Percentiles rank a stretch among this genome's conserved stretches.
Evolutionary conservation across 352 stramenopile species (phyloP).

Genomic region (Poterioochromonas sp.): DNA sequence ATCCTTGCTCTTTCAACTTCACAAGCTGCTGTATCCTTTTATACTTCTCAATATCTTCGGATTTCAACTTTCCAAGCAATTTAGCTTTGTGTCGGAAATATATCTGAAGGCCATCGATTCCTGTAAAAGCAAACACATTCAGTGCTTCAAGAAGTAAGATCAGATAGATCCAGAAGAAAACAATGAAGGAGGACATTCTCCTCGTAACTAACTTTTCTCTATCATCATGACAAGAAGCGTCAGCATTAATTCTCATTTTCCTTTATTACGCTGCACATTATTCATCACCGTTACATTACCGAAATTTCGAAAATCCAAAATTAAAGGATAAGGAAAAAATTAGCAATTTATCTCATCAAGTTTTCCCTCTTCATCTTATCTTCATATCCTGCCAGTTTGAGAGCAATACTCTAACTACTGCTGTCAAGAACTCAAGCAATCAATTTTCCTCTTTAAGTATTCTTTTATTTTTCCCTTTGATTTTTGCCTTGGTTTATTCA

Average conservation of each 20-base stretch:
- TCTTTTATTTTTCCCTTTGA: background rate
- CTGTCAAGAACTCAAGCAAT: background rate
- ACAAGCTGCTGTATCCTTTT: background rate
- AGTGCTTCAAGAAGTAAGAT: background rate
- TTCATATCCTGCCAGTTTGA: background rate
- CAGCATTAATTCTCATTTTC: background rate
- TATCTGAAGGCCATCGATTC: background rate
- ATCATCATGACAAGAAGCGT: background rate
- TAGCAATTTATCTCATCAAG: background rate
- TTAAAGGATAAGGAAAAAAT: background rate
- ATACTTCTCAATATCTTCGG: background rate
- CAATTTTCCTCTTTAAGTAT: background rate
- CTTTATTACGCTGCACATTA: background rate
- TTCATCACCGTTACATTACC: background rate
- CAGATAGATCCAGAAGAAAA: background rate
- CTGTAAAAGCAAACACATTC: background rate
- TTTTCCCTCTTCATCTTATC: background rate
- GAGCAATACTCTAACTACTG: background rate
- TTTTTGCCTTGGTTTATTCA: background rate
- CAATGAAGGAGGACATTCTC: background rate
- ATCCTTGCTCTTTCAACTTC: background rate
- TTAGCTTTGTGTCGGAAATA: background rate
- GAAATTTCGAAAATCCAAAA: background rate
- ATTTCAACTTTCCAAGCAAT: background rate
- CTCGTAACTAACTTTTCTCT: background rate